A percentile compares a stretch with the other conserved stretches of the same genome.
Conservation (phyloP, 179 eudicot species). For the Patellifolia procumbens region DNA sequence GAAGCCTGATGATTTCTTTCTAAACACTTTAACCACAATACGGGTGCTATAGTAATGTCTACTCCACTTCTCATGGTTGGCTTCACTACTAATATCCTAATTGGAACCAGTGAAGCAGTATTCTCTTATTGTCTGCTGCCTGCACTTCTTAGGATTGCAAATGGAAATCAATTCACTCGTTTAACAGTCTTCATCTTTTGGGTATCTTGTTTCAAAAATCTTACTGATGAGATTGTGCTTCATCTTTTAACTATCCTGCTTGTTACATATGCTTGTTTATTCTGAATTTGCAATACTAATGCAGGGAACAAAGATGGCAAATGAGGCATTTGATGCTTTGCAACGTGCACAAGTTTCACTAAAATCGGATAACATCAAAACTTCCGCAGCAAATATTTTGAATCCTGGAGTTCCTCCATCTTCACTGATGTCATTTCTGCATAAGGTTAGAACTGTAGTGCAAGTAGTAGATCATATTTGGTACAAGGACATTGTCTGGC, state of each 20-base stretch:
- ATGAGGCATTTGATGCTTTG: slow-evolving; percentile 41
- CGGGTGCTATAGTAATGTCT: neutral
- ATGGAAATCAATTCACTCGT: neutral
- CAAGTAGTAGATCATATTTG: too few relatives aligned
- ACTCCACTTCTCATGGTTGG: neutral
- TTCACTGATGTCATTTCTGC: slow-evolving; percentile 77
- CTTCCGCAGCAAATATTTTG: slow-evolving; percentile 36
- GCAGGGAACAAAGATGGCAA: slow-evolving; percentile 33
- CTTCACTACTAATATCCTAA: neutral
- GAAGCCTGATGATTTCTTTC: too few relatives aligned
- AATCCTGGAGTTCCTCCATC: slow-evolving; percentile 58
- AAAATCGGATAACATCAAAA: slow-evolving; percentile 30
- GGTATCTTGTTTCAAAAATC: neutral
- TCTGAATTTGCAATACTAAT: slow-evolving; percentile 15
- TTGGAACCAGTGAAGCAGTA: neutral
- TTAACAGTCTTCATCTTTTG: neutral
- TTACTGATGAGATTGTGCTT: neutral
- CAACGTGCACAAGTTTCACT: slow-evolving; percentile 39
- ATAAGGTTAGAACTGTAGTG: slow-evolving; percentile 66
- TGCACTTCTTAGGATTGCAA: neutral
- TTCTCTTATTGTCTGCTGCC: neutral
- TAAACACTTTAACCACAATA: too few relatives aligned
- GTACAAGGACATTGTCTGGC: too few relatives aligned
- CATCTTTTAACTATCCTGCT: neutral
- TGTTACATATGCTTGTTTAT: neutral